Conservation (phyloP, 257 asterid species). For the Solanum rostratum region DNA sequence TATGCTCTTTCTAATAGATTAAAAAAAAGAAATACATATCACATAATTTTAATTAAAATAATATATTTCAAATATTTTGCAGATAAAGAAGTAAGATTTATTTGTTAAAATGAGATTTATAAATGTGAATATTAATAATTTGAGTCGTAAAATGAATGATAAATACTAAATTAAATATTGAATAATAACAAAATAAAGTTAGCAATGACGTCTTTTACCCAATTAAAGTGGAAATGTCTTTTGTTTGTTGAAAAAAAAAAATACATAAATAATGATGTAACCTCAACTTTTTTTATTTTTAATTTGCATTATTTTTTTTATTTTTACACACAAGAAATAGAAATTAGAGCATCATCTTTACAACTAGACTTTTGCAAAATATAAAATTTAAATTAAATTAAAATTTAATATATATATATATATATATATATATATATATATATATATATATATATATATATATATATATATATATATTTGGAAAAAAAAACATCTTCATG, state of each 20-base stretch:
- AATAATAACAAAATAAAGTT: background rate
- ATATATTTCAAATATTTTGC: background rate
- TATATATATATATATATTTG: rapidly evolving
- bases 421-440: background rate
- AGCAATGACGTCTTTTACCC: background rate
- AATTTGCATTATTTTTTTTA: background rate
- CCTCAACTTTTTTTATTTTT: background rate
- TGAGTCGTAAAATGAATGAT: background rate
- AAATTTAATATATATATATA: background rate
- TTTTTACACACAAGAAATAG: background rate
- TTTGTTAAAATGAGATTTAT: background rate
- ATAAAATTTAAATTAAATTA: no score
- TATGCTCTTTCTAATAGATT: no score
- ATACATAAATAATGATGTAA: background rate
- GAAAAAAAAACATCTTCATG: background rate
- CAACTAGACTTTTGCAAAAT: background rate
- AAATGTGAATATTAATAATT: background rate
- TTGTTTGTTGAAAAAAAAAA: background rate
- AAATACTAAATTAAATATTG: background rate
- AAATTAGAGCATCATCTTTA: background rate
- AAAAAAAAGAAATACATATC: no score
- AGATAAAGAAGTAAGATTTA: background rate
- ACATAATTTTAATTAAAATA: no score
- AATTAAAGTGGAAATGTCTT: background rate
- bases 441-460: no score